These are phyloP conservation scores for Ceriops tagal DNA, from an alignment of 345 rosid genomes.

Conservation along the genomic window DNA sequence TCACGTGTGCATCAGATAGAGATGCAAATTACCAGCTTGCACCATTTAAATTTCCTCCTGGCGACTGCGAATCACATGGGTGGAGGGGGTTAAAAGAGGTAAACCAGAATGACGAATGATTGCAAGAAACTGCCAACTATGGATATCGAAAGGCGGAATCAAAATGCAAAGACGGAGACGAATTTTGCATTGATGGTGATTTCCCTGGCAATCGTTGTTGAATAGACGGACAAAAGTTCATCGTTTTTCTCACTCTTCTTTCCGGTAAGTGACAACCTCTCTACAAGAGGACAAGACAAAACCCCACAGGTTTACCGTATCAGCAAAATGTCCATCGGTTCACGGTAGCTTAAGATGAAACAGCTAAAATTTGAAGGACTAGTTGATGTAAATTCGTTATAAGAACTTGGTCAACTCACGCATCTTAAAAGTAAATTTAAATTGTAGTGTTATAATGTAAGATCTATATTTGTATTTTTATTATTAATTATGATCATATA, in stretches of 20 bases:
- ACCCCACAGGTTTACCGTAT: too few relatives aligned
- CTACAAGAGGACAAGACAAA: neutral
- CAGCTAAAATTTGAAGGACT: too few relatives aligned
- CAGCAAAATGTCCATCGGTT: too few relatives aligned
- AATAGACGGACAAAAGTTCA: neutral
- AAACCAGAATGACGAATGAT: neutral
- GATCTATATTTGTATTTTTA: too few relatives aligned
- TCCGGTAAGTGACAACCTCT: neutral
- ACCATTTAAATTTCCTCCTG: neutral
- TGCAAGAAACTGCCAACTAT: conserved; percentile 8
- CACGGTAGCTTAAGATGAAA: too few relatives aligned
- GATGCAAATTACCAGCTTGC: neutral
- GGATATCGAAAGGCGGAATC: neutral
- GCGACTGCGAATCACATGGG: too few relatives aligned
- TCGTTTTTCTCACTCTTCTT: neutral
- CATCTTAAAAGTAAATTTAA: too few relatives aligned
- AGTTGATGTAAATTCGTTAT: too few relatives aligned
- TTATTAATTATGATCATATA: too few relatives aligned
- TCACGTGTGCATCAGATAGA: neutral
- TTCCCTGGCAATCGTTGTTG: conserved; percentile 1
- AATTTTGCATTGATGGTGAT: neutral
- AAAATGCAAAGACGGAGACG: conserved; percentile 9
- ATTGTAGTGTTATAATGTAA: too few relatives aligned
- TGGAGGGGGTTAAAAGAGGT: neutral
- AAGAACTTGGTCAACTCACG: too few relatives aligned